Conservation (phyloP, 2,329 filamentous ascomycete species). For the Aspergillus candidus region DNA sequence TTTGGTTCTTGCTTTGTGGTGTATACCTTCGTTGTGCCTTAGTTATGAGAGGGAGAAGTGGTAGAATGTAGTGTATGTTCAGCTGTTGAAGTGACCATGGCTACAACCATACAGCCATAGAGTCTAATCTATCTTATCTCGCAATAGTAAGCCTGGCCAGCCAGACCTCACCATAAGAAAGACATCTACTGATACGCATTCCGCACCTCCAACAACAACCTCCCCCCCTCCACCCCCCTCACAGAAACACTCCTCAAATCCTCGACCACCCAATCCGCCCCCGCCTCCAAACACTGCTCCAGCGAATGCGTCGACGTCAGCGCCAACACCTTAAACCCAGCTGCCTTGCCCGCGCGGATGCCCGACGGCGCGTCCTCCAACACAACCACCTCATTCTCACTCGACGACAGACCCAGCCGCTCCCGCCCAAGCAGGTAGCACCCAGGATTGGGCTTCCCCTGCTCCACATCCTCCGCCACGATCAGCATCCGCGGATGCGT, state of each 20-base stretch:
- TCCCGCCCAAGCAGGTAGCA: conserved; percentile 66
- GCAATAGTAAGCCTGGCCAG: background rate
- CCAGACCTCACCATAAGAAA: background rate
- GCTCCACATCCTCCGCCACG: conserved; percentile 66
- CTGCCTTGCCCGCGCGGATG: conserved; percentile 74
- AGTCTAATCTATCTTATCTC: background rate
- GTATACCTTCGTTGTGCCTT: too few species aligned
- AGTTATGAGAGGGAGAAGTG: too few species aligned
- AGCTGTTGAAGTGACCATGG: too few species aligned
- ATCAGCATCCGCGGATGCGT: conserved; percentile 62
- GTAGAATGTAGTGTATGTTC: too few species aligned
- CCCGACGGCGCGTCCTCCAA: conserved; percentile 87
- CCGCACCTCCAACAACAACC: conserved; percentile 61
- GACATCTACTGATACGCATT: conserved; percentile 45
- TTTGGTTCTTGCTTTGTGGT: too few species aligned
- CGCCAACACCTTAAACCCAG: conserved; percentile 79
- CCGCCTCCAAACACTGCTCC: conserved; percentile 64
- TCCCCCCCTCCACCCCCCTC: conserved; percentile 50
- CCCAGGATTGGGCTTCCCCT: conserved; percentile 70
- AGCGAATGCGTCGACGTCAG: conserved; percentile 75
- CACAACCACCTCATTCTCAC: conserved; percentile 57
- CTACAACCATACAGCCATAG: background rate
- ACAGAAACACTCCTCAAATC: conserved; percentile 71
- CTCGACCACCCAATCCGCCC: conserved; percentile 80
- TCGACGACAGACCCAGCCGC: conserved; percentile 44